Evolutionary conservation across 2,329 filamentous ascomycete species (phyloP).

Genomic region (Coniochaeta sp.): DNA sequence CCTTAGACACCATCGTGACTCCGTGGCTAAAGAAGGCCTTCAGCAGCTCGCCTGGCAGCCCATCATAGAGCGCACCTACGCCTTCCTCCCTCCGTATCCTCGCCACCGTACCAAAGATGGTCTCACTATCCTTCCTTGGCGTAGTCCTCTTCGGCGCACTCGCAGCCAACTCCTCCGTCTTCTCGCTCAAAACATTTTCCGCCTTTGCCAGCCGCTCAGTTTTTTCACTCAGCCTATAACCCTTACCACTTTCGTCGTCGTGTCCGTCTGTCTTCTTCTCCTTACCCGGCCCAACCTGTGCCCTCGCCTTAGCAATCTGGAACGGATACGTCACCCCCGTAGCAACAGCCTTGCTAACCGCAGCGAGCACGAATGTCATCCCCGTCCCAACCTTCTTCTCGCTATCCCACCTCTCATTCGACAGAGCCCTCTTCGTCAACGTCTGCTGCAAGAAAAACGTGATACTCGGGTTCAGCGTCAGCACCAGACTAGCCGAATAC

Average conservation of each 20-base stretch:
- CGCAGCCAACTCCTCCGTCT: neutral
- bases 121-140: slow-evolving; percentile 21
- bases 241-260: slow-evolving; percentile 15
- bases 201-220: slow-evolving; percentile 21
- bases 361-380: slow-evolving; percentile 49
- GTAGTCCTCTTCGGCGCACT: slow-evolving; percentile 8
- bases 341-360: slow-evolving; percentile 70
- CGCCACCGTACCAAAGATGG: slow-evolving; percentile 57
- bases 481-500: slow-evolving; percentile 70
- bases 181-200: slow-evolving; percentile 8
- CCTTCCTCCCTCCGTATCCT: slow-evolving; percentile 58
- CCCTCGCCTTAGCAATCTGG: slow-evolving; percentile 72
- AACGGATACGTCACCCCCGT: slow-evolving; percentile 78
- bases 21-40: slow-evolving; percentile 84
- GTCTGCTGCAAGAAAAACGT: slow-evolving; percentile 78
- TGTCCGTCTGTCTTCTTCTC: too few species aligned
- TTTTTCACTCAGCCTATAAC: slow-evolving; percentile 10
- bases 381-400: slow-evolving; percentile 12
- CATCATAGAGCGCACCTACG: slow-evolving; percentile 62
- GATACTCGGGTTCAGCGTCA: slow-evolving; percentile 79
- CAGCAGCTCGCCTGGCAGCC: slow-evolving; percentile 66
- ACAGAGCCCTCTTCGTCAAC: slow-evolving; percentile 52
- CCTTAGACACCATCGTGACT: slow-evolving; percentile 81
- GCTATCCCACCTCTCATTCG: slow-evolving; percentile 30
- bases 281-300: slow-evolving; percentile 51